Evolutionary conservation across 2,329 filamentous ascomycete species (phyloP).

Genomic region (Ophiostoma triangulosporum): DNA sequence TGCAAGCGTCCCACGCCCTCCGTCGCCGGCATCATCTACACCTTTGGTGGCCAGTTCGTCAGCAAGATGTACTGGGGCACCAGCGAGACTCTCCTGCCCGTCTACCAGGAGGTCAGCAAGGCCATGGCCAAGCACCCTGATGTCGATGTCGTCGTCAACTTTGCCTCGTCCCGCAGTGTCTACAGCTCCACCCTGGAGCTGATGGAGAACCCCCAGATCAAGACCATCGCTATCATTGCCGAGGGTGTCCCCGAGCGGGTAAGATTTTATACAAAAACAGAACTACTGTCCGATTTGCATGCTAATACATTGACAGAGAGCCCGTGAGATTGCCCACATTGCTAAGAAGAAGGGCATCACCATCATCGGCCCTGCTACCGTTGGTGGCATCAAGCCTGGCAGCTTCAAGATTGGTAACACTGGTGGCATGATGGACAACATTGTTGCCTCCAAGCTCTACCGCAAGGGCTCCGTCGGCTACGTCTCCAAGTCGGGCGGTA

Average conservation of each 20-base stretch:
- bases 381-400: conserved; percentile 98
- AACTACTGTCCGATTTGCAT: background rate
- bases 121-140: conserved; percentile 93
- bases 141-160: conserved; percentile 98
- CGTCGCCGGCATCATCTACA: conserved; percentile 98
- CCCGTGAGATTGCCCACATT: conserved; percentile 92
- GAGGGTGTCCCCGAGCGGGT: conserved; percentile 97
- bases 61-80: conserved; percentile 99
- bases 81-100: conserved; percentile 93
- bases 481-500: conserved; percentile 99
- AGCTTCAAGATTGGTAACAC: conserved; percentile 99
- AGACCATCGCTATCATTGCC: conserved; percentile 97
- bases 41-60: conserved; percentile 98
- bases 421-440: conserved; percentile 99
- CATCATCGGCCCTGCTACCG: conserved; percentile 95
- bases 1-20: conserved; percentile 97
- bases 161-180: conserved; percentile 95
- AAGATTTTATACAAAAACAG: conserved; percentile 27
- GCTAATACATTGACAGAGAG: conserved; percentile 46
- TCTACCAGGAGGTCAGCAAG: conserved; percentile 90
- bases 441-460: conserved; percentile 99
- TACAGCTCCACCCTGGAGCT: conserved; percentile 98
- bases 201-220: conserved; percentile 93
- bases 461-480: conserved; percentile 97
- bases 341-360: conserved; percentile 98